A percentile compares a stretch with the other conserved stretches of the same genome.
Conservation (phyloP, 2,329 filamentous ascomycete species). For the Massarina eburnea region DNA sequence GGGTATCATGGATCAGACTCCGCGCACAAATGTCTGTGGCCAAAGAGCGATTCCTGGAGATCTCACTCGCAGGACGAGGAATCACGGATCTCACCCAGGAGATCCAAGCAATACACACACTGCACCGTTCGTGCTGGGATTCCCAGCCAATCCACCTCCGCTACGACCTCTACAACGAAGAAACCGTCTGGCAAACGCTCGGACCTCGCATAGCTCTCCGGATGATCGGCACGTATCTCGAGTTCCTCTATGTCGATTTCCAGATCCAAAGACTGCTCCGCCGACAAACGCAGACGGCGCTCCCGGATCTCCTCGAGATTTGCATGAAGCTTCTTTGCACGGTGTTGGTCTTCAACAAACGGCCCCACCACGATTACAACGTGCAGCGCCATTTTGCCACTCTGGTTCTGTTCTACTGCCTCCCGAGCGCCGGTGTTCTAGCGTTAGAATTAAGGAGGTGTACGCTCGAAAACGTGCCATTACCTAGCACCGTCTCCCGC, state of each 20-base stretch:
- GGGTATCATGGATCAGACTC: constrained; percentile 31
- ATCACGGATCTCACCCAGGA: constrained; percentile 31
- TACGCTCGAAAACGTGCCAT: constrained; percentile 33
- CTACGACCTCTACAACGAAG: constrained; percentile 39
- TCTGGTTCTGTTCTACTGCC: constrained; percentile 39
- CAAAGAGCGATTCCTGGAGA: constrained; percentile 36
- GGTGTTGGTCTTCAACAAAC: constrained; percentile 35
- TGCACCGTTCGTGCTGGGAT: constrained; percentile 32
- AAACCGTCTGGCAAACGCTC: constrained; percentile 31
- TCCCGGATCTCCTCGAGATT: constrained; percentile 34
- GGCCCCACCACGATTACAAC: constrained; percentile 31
- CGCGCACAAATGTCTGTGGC: constrained; percentile 28
- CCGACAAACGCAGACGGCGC: constrained; percentile 32
- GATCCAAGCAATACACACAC: constrained; percentile 29
- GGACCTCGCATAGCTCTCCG: constrained; percentile 25
- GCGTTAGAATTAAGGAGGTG: constrained; percentile 38
- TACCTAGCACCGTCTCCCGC: constrained; percentile 32
- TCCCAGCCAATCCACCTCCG: constrained; percentile 31
- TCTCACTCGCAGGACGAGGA: constrained; percentile 34
- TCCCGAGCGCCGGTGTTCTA: constrained; percentile 38
- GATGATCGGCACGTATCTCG: constrained; percentile 36
- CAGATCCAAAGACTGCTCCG: constrained; percentile 37
- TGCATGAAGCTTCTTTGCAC: constrained; percentile 37
- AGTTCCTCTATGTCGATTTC: constrained; percentile 38
- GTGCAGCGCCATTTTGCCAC: constrained; percentile 36